Evolutionary conservation across 108 stramenopile genomes (phyloP), one percentile per base, ranked within the genome.

Genomic region (Stephanodiscus triporus): DNA sequence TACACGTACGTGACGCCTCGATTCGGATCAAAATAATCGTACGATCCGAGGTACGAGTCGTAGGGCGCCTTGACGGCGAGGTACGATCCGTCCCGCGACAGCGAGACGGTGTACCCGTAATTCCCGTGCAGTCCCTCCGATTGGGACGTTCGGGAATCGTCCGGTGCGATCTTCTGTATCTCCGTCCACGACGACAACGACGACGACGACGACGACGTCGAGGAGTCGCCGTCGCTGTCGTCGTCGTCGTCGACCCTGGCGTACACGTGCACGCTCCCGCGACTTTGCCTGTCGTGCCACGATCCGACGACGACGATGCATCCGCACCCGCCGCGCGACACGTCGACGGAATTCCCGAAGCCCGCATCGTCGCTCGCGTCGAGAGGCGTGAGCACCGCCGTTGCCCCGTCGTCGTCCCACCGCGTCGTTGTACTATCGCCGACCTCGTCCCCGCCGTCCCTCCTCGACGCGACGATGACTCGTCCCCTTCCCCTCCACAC

Each of bases 311-410:
- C 60, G 30, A 30, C 30, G 37, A 37, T 24, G 24, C 60, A 40
- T 27, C 26, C 60, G 26, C 60, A 40, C 10, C 26, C 60, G 26
- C 60, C 14, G 23, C 1, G 20, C 7, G 13, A 24, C n/a, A 19
- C 23, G 51, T 43, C 63, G 37, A 63, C 63, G 14, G 63, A 38
- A 36, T 40, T 63, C 14, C 63, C 63, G 42, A 63, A 63, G 4
- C 36, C 63, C 14, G 63, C 63, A 42, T 1, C 22, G 40, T 63
- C 63, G 13, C 32, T 5, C 32, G 4, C 32, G 32, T 34, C 32
- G 32, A 5, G 5, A 34, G 32, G 32, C 32, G 2, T 5, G 32
- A 53, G 51, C 4, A 53, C 4, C 51, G 51, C 51, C 51, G 20
- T n/a, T n/a, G n/a, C n/a, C n/a, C n/a, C n/a, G n/a, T n/a, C n/a